Percentiles rank a stretch among this genome's conserved stretches.
phyloP scores from a whole-genome alignment of 306 rosid species.

The Mucuna pruriens region DNA sequence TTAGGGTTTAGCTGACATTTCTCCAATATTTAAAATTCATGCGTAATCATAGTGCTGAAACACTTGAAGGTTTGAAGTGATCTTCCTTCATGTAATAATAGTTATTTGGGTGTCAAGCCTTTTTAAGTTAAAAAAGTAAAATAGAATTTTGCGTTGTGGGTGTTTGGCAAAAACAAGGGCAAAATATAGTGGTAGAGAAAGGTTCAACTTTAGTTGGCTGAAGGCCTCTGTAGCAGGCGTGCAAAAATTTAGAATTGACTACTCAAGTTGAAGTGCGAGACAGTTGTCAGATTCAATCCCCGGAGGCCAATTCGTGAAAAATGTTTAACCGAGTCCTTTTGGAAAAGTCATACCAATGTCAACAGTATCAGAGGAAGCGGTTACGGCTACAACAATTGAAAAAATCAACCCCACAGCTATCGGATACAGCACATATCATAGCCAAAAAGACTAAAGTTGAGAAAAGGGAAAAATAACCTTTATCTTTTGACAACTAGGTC shows the following conservation, averaged over 20 bases:
- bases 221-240: constrained; percentile 25
- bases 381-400: background rate
- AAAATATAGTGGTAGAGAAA: constrained; percentile 25
- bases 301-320: background rate
- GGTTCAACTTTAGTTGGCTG: constrained; percentile 45
- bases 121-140: background rate
- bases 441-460: constrained; percentile 13
- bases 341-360: background rate
- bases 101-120: background rate
- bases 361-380: background rate
- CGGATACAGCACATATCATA: background rate
- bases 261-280: constrained; percentile 38
- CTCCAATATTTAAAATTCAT: background rate
- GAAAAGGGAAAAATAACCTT: constrained; percentile 17
- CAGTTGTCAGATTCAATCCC: constrained; percentile 34
- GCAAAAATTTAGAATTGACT: constrained; percentile 35
- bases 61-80: background rate
- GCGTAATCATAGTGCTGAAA: background rate
- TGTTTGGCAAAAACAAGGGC: background rate
- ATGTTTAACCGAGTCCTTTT: background rate
- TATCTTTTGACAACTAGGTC: constrained; percentile 36
- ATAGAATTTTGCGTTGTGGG: background rate
- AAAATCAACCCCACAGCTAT: background rate
- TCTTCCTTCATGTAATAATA: background rate
- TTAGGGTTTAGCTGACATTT: background rate